phyloP scores from a whole-genome alignment of 106 monocot genomes.

The Chionographis japonica region DNA sequence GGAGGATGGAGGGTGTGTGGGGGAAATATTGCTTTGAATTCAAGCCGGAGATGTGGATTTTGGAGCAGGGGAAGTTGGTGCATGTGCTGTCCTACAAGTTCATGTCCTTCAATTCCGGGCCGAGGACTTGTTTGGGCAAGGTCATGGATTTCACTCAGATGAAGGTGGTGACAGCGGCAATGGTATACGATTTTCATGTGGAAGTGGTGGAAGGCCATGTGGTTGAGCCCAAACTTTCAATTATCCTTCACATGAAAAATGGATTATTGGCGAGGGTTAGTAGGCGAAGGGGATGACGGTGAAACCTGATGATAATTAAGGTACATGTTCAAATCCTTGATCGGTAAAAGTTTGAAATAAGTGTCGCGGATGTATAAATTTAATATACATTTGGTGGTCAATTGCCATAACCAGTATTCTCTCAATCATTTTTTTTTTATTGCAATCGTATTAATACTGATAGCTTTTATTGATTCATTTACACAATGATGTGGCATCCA shows the following conservation, averaged over 20 bases:
- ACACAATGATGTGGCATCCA: too few relatives aligned
- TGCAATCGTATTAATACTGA: too few relatives aligned
- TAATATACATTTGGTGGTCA: too few relatives aligned
- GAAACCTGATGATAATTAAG: too few relatives aligned
- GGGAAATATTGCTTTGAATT: conserved; percentile 26
- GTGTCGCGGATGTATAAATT: too few relatives aligned
- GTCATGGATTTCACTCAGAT: conserved; percentile 34
- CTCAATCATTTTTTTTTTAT: too few relatives aligned
- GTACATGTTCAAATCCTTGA: too few relatives aligned
- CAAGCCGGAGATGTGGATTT: conserved; percentile 35
- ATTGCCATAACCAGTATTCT: too few relatives aligned
- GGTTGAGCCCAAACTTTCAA: conserved; percentile 26
- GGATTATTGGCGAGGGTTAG: conserved; percentile 30
- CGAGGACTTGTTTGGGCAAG: conserved; percentile 44
- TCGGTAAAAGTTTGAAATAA: too few relatives aligned
- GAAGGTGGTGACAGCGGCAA: conserved; percentile 16
- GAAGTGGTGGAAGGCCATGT: conserved; percentile 17
- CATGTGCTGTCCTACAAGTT: conserved; percentile 42
- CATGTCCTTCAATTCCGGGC: conserved; percentile 33
- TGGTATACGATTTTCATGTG: conserved; percentile 17
- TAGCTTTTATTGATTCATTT: too few relatives aligned
- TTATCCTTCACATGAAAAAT: conserved; percentile 33
- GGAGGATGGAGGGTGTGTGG: conserved; percentile 31
- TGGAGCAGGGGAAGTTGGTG: conserved; percentile 9
- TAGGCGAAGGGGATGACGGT: conserved; percentile 4